A percentile compares a stretch with the other conserved stretches of the same genome.
These are phyloP conservation scores for Castanea crenata DNA, from an alignment of 306 rosid genomes.

Conservation along the genomic window DNA sequence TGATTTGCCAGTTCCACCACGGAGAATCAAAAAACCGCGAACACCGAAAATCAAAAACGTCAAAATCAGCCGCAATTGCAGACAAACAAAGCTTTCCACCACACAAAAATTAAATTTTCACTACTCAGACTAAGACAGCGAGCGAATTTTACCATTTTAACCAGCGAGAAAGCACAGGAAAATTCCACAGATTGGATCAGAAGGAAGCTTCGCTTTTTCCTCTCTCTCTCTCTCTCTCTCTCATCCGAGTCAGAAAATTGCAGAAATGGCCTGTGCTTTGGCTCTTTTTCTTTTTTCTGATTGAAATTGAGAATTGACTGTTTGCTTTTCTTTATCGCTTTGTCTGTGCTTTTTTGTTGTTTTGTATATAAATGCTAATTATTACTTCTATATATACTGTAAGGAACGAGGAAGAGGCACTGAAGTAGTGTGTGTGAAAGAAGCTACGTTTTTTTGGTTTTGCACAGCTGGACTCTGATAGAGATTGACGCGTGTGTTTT, in stretches of 20 bases:
- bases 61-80: neutral
- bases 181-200: constrained; percentile 22
- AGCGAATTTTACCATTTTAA: constrained; percentile 40
- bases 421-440: neutral
- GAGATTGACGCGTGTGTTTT: constrained; percentile 20
- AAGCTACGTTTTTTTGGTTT: constrained; percentile 29
- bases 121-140: neutral
- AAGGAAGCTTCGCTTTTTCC: constrained; percentile 24
- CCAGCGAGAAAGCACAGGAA: constrained; percentile 2
- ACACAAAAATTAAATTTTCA: neutral
- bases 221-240: neutral
- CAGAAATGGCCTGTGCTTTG: constrained; percentile 26
- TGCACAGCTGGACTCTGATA: constrained; percentile 39
- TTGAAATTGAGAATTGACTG: neutral
- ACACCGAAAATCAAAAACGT: neutral
- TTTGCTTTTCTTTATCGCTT: constrained; percentile 19
- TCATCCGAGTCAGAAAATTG: constrained; percentile 17
- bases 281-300: neutral
- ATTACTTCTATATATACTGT: neutral
- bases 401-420: neutral
- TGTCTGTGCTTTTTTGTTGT: constrained; percentile 23
- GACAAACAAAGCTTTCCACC: neutral
- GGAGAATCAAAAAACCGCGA: neutral
- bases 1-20: neutral
- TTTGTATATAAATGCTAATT: neutral